phyloP scores from a whole-genome alignment of 2,329 filamentous ascomycete species.

The Trichoderma gracile region DNA sequence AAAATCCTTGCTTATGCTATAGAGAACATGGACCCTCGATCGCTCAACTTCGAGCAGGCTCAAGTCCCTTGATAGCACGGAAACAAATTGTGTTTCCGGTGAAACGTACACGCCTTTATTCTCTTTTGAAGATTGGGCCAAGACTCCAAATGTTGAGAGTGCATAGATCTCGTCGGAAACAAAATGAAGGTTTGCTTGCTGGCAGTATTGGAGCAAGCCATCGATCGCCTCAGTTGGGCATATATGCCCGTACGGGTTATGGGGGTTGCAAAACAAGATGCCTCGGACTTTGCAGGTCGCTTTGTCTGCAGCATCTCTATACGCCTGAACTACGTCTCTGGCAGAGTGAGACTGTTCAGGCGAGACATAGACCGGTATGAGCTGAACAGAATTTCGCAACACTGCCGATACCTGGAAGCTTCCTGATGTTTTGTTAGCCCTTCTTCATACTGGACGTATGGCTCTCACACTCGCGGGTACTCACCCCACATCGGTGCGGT shows the following conservation, averaged over 20 bases:
- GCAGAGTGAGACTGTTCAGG: neutral
- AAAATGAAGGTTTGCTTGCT: constrained; percentile 19
- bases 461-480: neutral
- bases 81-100: constrained; percentile 10
- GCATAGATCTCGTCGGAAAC: constrained; percentile 23
- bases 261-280: constrained; percentile 23
- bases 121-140: neutral
- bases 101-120: neutral
- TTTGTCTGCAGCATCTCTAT: neutral
- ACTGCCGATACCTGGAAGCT: constrained; percentile 24
- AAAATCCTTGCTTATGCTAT: constrained; percentile 24
- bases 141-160: constrained; percentile 16
- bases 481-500: constrained; percentile 21
- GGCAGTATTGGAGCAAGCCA: constrained; percentile 10
- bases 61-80: constrained; percentile 18
- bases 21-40: constrained; percentile 18
- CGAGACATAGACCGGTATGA: constrained; percentile 13
- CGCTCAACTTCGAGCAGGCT: neutral
- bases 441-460: no score
- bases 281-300: constrained; percentile 9
- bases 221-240: constrained; percentile 17
- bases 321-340: constrained; percentile 8
- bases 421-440: neutral
- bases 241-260: constrained; percentile 23
- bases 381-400: constrained; percentile 14